Conservation (phyloP, 2,329 filamentous ascomycete genomes). For the Hypoxylon sp. region DNA sequence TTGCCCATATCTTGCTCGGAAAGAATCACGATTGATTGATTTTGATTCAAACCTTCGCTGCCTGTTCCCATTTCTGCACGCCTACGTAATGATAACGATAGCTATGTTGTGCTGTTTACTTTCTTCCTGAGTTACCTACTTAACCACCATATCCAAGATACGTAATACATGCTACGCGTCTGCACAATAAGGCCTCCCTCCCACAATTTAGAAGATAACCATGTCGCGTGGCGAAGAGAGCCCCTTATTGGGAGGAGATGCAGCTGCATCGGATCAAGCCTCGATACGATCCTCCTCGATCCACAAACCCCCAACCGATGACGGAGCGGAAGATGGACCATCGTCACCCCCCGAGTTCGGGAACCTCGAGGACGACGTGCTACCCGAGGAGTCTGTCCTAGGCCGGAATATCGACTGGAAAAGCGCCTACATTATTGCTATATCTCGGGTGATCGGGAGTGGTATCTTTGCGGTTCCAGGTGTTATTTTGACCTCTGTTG, state of each 20-base stretch:
- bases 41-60: too few relatives aligned
- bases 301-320: conserved; percentile 19
- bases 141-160: too few relatives aligned
- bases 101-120: too few relatives aligned
- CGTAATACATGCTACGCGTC: conserved; percentile 4
- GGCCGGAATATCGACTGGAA: conserved; percentile 69
- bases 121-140: background rate
- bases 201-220: conserved; percentile 19
- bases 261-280: conserved; percentile 8
- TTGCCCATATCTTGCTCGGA: too few relatives aligned
- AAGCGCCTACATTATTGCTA: conserved; percentile 72
- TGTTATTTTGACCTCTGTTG: conserved; percentile 70
- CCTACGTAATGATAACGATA: too few relatives aligned
- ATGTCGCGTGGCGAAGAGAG: conserved; percentile 25
- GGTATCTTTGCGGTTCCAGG: conserved; percentile 78
- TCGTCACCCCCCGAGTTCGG: conserved; percentile 40
- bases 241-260: conserved; percentile 26
- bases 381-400: conserved; percentile 65
- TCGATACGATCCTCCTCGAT: conserved; percentile 28
- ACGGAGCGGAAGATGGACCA: conserved; percentile 25
- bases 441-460: conserved; percentile 73
- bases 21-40: too few relatives aligned
- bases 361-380: conserved; percentile 64
- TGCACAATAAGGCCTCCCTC: background rate
- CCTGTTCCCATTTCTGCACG: too few relatives aligned